Base-by-base conservation (phyloP, 805 yeast species). In the baker's yeast (Saccharomyces cerevisiae) region DNA sequence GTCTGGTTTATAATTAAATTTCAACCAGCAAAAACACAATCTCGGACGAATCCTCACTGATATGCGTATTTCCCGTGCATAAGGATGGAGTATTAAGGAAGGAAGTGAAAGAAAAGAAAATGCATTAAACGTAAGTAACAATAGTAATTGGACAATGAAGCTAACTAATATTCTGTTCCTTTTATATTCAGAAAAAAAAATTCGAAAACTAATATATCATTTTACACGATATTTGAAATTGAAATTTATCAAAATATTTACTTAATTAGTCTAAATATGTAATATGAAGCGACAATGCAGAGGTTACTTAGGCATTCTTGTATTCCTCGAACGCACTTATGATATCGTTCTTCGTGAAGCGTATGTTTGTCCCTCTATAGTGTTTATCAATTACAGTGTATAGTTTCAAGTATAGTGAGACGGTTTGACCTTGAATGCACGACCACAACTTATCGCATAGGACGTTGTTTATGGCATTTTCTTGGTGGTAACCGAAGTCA, bases 1-100 rank as follows among this genome's bases (percentile, higher is more conserved):
- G 85, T 96, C 91, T 92, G 75, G 91, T 94, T 87, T 85, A 84
- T 83, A 89, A 91, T 89, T 67, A 61, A 68, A 65, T 94, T 92
- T 94, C 97, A 94, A 92, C 97, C 96, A 92, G 99, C 99, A 92
- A 92, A 92, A 89, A 94, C 98, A 92, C 96, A 96, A 91, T 90
- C 99, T 92, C 99, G 98, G 99, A 94, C 97, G 96, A 91, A 90
- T 94, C 99, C 98, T 92, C 99, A 92, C 96, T 91, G 98, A 92
- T 90, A 89, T 96, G 96, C 96, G 98, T 94, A 92, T 90, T 92
- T 96, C 98, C 98, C 99, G 86, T 87, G 99, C 98, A 92, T 89
- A 92, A 92, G 85, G 97, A 91, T 88, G 78, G 73, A 9, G 43
- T 36, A 2, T 36, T 36, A 36, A 17, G 11, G 43, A 36, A 36